A percentile compares a stretch with the other conserved stretches of the same genome.
Evolutionary conservation across 768 basidiomycete genomes (phyloP).

Genomic region (Harrya chromipes): DNA sequence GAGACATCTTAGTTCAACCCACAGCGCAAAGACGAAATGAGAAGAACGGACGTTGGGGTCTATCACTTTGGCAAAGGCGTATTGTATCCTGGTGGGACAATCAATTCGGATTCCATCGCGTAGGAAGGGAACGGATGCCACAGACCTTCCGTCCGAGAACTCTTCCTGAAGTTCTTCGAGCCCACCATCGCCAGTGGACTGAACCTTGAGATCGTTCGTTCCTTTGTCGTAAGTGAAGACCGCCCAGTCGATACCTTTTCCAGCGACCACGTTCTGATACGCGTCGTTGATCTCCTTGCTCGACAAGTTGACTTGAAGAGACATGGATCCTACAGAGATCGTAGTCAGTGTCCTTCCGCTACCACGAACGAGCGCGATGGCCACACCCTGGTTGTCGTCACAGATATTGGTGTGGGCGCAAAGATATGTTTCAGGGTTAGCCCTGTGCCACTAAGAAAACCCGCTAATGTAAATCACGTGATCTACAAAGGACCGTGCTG

Average conservation of each 20-base stretch:
- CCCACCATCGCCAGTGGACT: constrained; percentile 81
- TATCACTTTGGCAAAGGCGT: constrained; percentile 81
- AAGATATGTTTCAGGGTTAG: too few species aligned
- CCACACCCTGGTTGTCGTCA: too few species aligned
- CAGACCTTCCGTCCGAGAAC: constrained; percentile 89
- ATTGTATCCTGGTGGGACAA: constrained; percentile 69
- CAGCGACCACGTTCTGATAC: constrained; percentile 72
- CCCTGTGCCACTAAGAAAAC: background rate
- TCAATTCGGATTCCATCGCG: constrained; percentile 5
- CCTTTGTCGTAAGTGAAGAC: constrained; percentile 79
- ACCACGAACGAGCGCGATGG: too few species aligned
- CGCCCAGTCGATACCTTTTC: constrained; percentile 68
- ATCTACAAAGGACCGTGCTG: background rate
- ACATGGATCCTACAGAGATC: constrained; percentile 44
- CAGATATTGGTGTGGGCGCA: too few species aligned
- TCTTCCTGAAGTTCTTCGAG: constrained; percentile 91
- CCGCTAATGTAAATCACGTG: constrained; percentile 13
- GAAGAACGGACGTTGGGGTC: constrained; percentile 70
- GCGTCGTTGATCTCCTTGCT: constrained; percentile 68
- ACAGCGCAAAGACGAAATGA: background rate
- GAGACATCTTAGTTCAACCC: background rate
- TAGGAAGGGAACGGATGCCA: background rate
- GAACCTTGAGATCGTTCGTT: constrained; percentile 84
- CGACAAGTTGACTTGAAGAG: constrained; percentile 76
- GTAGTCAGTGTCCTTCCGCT: too few species aligned